Evolutionary conservation across 768 basidiomycete species (phyloP).

Genomic region (Hydnum rufescens): DNA sequence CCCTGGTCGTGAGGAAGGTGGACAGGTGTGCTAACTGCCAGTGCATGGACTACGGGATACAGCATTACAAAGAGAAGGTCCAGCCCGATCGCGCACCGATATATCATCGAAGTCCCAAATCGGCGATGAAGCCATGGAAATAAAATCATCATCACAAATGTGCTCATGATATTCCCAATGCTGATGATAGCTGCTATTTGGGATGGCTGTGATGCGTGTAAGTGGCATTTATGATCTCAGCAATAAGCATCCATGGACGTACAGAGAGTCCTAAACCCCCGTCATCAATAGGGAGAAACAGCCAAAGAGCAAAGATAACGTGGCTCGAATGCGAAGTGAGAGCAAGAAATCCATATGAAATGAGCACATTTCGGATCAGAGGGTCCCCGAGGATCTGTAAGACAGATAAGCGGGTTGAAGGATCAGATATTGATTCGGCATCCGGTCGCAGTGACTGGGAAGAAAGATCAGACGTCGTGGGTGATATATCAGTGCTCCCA

Average conservation of each 20-base stretch:
- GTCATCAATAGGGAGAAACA: slow-evolving; percentile 7
- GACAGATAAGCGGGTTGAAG: neutral
- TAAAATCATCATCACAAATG: neutral
- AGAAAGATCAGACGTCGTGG: neutral
- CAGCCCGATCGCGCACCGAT: neutral
- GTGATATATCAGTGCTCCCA: neutral
- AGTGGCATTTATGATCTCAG: neutral
- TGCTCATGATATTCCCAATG: neutral
- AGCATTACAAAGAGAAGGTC: neutral
- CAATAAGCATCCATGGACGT: neutral
- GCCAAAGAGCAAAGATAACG: slow-evolving; percentile 9
- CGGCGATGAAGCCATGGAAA: neutral
- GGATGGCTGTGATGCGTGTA: too few species aligned
- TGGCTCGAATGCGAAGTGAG: slow-evolving; percentile 8
- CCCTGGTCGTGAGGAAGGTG: neutral
- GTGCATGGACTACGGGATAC: neutral
- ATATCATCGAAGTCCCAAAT: neutral
- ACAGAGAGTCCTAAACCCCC: slow-evolving; percentile 11
- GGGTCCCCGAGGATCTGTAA: slow-evolving; percentile 7
- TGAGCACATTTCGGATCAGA: slow-evolving; percentile 4
- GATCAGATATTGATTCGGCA: neutral
- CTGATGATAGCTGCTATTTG: neutral
- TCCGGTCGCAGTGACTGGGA: neutral
- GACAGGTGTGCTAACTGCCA: neutral
- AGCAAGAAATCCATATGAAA: slow-evolving; percentile 8